phyloP scores from a whole-genome alignment of 352 stramenopile genomes.

The Globisporangium viniferum region DNA sequence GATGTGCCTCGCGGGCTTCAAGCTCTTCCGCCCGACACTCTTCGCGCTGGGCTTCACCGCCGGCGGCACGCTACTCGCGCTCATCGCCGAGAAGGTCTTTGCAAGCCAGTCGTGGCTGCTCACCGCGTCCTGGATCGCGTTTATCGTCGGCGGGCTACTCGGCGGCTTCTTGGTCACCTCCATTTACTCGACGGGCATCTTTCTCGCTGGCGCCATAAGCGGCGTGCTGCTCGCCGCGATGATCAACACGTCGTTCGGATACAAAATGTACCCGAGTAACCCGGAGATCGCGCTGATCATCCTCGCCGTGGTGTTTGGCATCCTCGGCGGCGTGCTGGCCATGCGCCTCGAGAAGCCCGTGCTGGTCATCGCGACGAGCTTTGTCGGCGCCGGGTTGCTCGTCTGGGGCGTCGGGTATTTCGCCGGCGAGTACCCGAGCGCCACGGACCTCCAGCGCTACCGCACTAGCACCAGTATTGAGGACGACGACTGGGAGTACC shows the following conservation, averaged over 20 bases:
- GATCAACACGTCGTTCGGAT: slow-evolving; percentile 49
- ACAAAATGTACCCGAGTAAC: slow-evolving; percentile 47
- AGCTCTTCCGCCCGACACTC: slow-evolving; percentile 52
- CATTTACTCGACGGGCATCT: slow-evolving; percentile 50
- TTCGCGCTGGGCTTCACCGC: slow-evolving; percentile 54
- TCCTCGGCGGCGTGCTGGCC: slow-evolving; percentile 41
- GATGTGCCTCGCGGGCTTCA: slow-evolving; percentile 43
- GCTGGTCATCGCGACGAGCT: slow-evolving; percentile 58
- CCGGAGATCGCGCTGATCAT: slow-evolving; percentile 38
- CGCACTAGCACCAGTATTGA: slow-evolving; percentile 16
- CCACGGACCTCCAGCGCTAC: slow-evolving; percentile 36
- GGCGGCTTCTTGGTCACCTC: slow-evolving; percentile 41
- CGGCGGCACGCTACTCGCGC: slow-evolving; percentile 39
- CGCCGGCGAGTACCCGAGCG: slow-evolving; percentile 44
- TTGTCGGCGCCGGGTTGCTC: slow-evolving; percentile 38
- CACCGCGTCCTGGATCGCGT: slow-evolving; percentile 46
- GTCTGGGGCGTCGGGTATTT: slow-evolving; percentile 66
- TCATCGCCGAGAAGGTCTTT: slow-evolving; percentile 33
- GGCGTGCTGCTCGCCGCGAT: slow-evolving; percentile 42
- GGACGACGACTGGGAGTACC: slow-evolving; percentile 35
- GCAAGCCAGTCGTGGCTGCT: slow-evolving; percentile 35
- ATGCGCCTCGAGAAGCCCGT: slow-evolving; percentile 42
- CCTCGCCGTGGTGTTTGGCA: slow-evolving; percentile 37
- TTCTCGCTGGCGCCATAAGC: slow-evolving; percentile 40
- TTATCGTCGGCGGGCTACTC: slow-evolving; percentile 45